phyloP scores from a whole-genome alignment of 2,329 filamentous ascomycete genomes.

The Alternaria brassicicola region DNA sequence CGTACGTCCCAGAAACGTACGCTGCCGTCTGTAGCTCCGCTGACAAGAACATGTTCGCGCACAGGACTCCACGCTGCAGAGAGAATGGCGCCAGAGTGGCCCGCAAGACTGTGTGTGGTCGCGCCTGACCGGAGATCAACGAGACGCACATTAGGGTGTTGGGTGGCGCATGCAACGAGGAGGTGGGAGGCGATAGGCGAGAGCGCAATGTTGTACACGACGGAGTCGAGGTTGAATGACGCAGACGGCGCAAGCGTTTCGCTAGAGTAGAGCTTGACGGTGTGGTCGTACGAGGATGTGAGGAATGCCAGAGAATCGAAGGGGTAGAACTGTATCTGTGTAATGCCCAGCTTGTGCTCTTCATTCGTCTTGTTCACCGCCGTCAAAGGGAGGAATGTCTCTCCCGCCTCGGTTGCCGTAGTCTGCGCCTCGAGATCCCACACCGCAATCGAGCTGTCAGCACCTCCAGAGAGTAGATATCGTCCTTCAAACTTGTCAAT shows the following conservation, averaged over 20 bases:
- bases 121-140: conserved; percentile 86
- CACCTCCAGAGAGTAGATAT: conserved; percentile 81
- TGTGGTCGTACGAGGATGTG: conserved; percentile 78
- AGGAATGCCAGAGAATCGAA: conserved; percentile 78
- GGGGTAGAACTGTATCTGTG: conserved; percentile 77
- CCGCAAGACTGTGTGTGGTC: conserved; percentile 60
- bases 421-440: conserved; percentile 75
- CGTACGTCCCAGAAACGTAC: conserved; percentile 88
- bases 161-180: conserved; percentile 85
- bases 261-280: conserved; percentile 76
- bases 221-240: conserved; percentile 70
- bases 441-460: conserved; percentile 80
- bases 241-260: conserved; percentile 66
- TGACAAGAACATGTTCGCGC: conserved; percentile 78
- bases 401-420: conserved; percentile 19
- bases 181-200: conserved; percentile 75
- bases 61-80: conserved; percentile 80
- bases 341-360: conserved; percentile 72
- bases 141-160: conserved; percentile 81
- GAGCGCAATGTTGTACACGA: conserved; percentile 77
- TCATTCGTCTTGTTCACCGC: conserved; percentile 37
- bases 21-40: conserved; percentile 82
- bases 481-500: conserved; percentile 83
- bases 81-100: conserved; percentile 61
- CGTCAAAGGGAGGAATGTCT: conserved; percentile 35